phyloP scores from a whole-genome alignment of 768 basidiomycete species.

The Strobilomyces dryophilus region DNA sequence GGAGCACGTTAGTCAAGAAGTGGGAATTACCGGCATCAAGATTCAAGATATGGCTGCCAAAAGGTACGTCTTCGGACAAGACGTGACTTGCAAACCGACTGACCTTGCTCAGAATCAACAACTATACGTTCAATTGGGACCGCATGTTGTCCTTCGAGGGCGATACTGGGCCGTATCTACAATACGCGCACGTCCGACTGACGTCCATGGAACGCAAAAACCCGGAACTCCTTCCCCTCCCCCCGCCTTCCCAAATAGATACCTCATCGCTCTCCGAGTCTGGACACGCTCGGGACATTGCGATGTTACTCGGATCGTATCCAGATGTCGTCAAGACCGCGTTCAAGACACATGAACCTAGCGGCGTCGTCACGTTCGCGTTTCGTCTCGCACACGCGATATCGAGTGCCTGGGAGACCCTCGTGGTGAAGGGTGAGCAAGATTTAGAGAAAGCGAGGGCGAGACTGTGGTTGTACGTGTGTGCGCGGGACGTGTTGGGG shows the following conservation, averaged over 20 bases:
- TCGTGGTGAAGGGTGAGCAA: slow-evolving; percentile 79
- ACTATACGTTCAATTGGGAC: slow-evolving; percentile 93
- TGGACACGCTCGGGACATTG: slow-evolving; percentile 75
- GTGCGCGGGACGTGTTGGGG: slow-evolving; percentile 85
- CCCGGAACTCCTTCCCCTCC: slow-evolving; percentile 76
- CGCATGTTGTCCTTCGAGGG: slow-evolving; percentile 95
- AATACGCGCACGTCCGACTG: slow-evolving; percentile 94
- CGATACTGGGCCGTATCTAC: slow-evolving; percentile 93
- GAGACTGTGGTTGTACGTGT: slow-evolving; percentile 84
- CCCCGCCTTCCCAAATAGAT: slow-evolving; percentile 62
- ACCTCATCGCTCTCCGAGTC: slow-evolving; percentile 64
- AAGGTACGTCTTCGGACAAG: slow-evolving; percentile 47
- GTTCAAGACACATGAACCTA: slow-evolving; percentile 81
- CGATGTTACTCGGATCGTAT: slow-evolving; percentile 83
- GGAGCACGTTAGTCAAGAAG: slow-evolving; percentile 68
- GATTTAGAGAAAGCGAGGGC: slow-evolving; percentile 77
- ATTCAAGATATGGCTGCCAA: slow-evolving; percentile 97
- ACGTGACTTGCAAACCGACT: background rate
- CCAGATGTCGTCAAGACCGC: slow-evolving; percentile 89
- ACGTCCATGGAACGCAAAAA: slow-evolving; percentile 84
- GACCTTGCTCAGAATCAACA: slow-evolving; percentile 70
- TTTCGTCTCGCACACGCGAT: slow-evolving; percentile 87
- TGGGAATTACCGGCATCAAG: slow-evolving; percentile 94
- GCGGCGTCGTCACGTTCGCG: slow-evolving; percentile 85
- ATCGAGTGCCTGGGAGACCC: slow-evolving; percentile 87